Evolutionary conservation across 345 rosid species (phyloP).

Genomic region (Eutrema heterophyllum): DNA sequence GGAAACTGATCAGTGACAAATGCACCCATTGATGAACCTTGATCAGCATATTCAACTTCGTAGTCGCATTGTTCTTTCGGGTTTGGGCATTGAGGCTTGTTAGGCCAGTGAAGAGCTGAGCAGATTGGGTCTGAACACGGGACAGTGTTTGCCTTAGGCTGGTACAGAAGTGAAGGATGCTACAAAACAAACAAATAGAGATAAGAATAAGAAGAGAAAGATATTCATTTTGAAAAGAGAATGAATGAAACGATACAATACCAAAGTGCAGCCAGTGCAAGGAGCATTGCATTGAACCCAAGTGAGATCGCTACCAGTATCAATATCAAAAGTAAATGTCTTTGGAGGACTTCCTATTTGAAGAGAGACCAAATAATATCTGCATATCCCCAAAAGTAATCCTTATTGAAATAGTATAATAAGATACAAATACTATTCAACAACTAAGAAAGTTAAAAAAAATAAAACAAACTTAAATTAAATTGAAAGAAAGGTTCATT

Average conservation of each 20-base stretch:
- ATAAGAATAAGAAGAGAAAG: background rate
- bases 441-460: background rate
- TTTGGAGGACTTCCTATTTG: slow-evolving; percentile 66
- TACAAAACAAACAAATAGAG: slow-evolving; percentile 26
- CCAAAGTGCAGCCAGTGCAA: slow-evolving; percentile 76
- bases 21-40: slow-evolving; percentile 62
- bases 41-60: slow-evolving; percentile 63
- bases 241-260: slow-evolving; percentile 17
- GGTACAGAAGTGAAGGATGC: slow-evolving; percentile 49
- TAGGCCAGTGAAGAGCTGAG: slow-evolving; percentile 34
- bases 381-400: too few relatives aligned
- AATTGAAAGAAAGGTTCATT: too few relatives aligned
- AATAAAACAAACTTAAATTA: background rate
- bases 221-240: background rate
- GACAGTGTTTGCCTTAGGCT: slow-evolving; percentile 48
- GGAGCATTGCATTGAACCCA: slow-evolving; percentile 98
- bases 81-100: slow-evolving; percentile 33
- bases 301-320: slow-evolving; percentile 90
- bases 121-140: slow-evolving; percentile 47
- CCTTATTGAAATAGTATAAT: too few relatives aligned
- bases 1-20: slow-evolving; percentile 50
- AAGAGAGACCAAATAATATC: slow-evolving; percentile 63
- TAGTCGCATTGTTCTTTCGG: slow-evolving; percentile 73
- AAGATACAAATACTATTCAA: background rate
- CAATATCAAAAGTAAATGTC: slow-evolving; percentile 60